Conservation (phyloP, 306 rosid species). For the Cucurbita ficifolia region DNA sequence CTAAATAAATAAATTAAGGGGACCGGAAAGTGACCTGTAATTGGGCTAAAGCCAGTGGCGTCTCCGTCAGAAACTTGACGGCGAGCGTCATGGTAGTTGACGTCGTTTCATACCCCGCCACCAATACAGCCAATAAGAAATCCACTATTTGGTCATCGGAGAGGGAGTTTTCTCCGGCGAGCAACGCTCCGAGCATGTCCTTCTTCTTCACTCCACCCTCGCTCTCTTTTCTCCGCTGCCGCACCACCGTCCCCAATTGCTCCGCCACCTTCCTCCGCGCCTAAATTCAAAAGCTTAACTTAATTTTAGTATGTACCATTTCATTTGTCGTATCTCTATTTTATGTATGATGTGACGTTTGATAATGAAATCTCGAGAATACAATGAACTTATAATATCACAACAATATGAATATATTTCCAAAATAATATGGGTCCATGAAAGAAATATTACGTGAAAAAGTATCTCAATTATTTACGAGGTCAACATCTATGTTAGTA, state of each 20-base stretch:
- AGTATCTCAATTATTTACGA: no score
- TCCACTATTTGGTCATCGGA: conserved; percentile 79
- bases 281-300: conserved; percentile 12
- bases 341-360: background rate
- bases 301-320: no score
- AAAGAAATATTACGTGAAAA: background rate
- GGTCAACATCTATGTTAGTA: no score
- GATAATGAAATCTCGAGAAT: background rate
- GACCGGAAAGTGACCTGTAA: conserved; percentile 45
- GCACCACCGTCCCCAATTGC: conserved; percentile 53
- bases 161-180: conserved; percentile 62
- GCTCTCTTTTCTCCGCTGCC: conserved; percentile 45
- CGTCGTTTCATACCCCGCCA: conserved; percentile 92
- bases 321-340: no score
- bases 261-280: conserved; percentile 90
- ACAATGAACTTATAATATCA: no score
- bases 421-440: background rate
- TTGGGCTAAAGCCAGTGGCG: conserved; percentile 80
- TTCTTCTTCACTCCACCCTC: conserved; percentile 28
- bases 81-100: conserved; percentile 95
- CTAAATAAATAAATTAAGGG: background rate
- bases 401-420: background rate
- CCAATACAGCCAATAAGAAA: conserved; percentile 74
- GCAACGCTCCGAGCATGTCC: conserved; percentile 68
- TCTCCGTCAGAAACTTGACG: conserved; percentile 77